Percentiles rank a stretch among this genome's conserved stretches.
Evolutionary conservation across 2,329 filamentous ascomycete genomes (phyloP).

Genomic region (Colletotrichum noveboracense): DNA sequence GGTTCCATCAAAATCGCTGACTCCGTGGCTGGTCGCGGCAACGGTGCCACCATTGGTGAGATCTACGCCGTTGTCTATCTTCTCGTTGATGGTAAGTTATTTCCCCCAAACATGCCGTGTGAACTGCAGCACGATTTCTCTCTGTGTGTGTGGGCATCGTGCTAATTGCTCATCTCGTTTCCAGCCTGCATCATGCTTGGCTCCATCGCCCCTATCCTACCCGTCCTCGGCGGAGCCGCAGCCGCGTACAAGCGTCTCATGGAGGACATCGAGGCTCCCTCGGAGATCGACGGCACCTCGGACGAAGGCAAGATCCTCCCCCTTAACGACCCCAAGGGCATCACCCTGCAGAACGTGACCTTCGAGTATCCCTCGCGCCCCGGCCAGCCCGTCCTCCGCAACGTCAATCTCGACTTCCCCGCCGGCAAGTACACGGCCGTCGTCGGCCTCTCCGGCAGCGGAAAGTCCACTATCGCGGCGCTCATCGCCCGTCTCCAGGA

Average conservation of each 20-base stretch:
- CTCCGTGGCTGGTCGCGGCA: constrained; percentile 28
- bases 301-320: constrained; percentile 41
- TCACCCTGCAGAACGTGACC: constrained; percentile 39
- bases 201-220: constrained; percentile 62
- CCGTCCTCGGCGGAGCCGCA: constrained; percentile 60
- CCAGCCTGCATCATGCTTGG: constrained; percentile 60
- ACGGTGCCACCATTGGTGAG: constrained; percentile 48
- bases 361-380: constrained; percentile 43
- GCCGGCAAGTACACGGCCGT: constrained; percentile 50
- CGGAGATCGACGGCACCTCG: constrained; percentile 42
- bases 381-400: constrained; percentile 37
- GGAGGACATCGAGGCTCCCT: constrained; percentile 56
- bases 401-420: constrained; percentile 37
- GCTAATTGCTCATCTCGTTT: constrained; percentile 19
- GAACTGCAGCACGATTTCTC: neutral
- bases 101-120: neutral
- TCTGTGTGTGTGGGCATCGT: neutral
- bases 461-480: constrained; percentile 50
- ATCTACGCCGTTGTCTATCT: constrained; percentile 62
- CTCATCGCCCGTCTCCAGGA: constrained; percentile 50
- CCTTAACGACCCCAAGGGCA: constrained; percentile 52
- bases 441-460: constrained; percentile 55
- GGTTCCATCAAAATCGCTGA: constrained; percentile 51
- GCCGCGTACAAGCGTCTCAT: constrained; percentile 59
- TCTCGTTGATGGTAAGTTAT: constrained; percentile 49